Percentiles rank a stretch among this genome's conserved stretches.
These are phyloP conservation scores for Phytophthora hibernalis DNA, from an alignment of 352 stramenopile species.

Conservation along the genomic window DNA sequence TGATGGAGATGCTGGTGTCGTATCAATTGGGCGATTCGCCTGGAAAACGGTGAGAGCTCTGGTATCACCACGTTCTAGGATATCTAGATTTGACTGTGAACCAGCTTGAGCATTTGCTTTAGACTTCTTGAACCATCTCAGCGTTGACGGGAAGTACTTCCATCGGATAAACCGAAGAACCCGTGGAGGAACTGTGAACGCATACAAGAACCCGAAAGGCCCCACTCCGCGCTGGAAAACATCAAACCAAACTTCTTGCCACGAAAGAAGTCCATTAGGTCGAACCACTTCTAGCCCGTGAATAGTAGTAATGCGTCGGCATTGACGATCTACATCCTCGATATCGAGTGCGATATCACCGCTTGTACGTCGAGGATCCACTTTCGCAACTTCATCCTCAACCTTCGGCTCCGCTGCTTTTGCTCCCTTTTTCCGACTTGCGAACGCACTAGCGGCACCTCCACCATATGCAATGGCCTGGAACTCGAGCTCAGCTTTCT, in stretches of 20 bases:
- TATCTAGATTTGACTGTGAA: slow-evolving; percentile 5
- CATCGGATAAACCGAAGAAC: slow-evolving; percentile 52
- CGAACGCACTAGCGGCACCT: slow-evolving; percentile 38
- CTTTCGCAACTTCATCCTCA: slow-evolving; percentile 21
- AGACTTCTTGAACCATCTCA: slow-evolving; percentile 23
- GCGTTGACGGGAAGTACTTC: slow-evolving; percentile 56
- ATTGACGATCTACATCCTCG: slow-evolving; percentile 68
- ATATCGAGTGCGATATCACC: slow-evolving; percentile 76
- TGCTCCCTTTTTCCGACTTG: slow-evolving; percentile 53
- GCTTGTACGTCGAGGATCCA: slow-evolving; percentile 38
- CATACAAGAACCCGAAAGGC: slow-evolving; percentile 76
- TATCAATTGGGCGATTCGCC: slow-evolving; percentile 12
- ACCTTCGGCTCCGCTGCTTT: slow-evolving; percentile 31
- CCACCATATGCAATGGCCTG: slow-evolving; percentile 81
- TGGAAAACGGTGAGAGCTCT: slow-evolving; percentile 4
- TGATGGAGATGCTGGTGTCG: slow-evolving; percentile 10
- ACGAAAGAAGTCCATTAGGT: slow-evolving; percentile 55
- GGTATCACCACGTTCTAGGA: slow-evolving; percentile 30
- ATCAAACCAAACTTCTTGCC: slow-evolving; percentile 44
- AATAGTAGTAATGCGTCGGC: slow-evolving; percentile 40
- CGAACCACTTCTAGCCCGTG: slow-evolving; percentile 49
- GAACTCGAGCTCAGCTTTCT: slow-evolving; percentile 85
- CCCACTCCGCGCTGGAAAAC: slow-evolving; percentile 56
- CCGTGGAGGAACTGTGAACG: slow-evolving; percentile 57
- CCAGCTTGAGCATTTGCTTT: not conserved